phyloP scores from a whole-genome alignment of 1,139 yeast species.

The Candida sp. region DNA sequence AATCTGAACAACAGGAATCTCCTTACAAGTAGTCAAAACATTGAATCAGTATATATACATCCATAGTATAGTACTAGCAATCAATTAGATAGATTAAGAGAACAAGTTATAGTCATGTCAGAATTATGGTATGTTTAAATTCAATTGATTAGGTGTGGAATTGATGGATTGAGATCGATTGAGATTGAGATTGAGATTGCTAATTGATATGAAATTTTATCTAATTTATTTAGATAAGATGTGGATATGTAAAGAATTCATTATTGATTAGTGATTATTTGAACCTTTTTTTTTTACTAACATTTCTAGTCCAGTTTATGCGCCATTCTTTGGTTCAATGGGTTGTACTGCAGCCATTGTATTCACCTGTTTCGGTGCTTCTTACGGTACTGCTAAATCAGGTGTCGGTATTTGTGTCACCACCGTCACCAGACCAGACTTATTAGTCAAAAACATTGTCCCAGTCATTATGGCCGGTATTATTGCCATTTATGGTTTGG shows the following conservation, averaged over 20 bases:
- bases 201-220: too few relatives aligned
- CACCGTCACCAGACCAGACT: slow-evolving; percentile 95
- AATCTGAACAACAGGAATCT: neutral
- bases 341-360: slow-evolving; percentile 99
- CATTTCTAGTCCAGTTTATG: slow-evolving; percentile 64
- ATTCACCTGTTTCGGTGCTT: slow-evolving; percentile 98
- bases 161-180: neutral
- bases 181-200: neutral
- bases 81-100: neutral
- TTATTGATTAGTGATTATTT: too few relatives aligned
- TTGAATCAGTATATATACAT: too few relatives aligned
- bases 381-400: slow-evolving; percentile 98
- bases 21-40: neutral
- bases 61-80: too few relatives aligned
- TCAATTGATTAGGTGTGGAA: neutral
- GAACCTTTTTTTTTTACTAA: slow-evolving; percentile 11
- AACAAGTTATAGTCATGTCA: slow-evolving; percentile 30
- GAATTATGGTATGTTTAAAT: slow-evolving; percentile 51
- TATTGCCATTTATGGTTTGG: slow-evolving; percentile 97
- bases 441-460: slow-evolving; percentile 83
- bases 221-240: neutral
- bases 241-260: neutral
- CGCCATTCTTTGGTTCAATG: slow-evolving; percentile 95
- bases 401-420: slow-evolving; percentile 99
- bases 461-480: slow-evolving; percentile 99